Base-by-base conservation (phyloP, 768 basidiomycete species). In the Boletus reticulatus region DNA sequence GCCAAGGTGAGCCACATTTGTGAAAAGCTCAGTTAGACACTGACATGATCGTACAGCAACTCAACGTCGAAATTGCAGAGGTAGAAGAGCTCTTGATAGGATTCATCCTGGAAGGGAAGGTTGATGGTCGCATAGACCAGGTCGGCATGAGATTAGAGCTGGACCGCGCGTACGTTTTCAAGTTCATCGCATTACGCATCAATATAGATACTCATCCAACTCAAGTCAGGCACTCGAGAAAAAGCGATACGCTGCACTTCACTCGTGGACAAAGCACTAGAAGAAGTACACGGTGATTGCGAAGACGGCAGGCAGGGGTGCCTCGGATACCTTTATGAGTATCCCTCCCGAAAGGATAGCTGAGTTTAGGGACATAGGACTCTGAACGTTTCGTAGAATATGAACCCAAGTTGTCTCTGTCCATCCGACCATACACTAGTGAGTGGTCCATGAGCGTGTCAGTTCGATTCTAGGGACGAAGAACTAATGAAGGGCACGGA, bases 121-220 rank as follows among this genome's bases (percentile, higher is more conserved):
- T 99, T 12, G 92, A 96, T 62, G 97, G 97, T 12, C 83, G 87
- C 60, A 98, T 99, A 66, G 96, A 99, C 73, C 97, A 99, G 74
- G 94, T 97, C 38, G 85, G 90, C 37, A 94, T 94, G 81, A 79
- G 92, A 51, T 78, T 99, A 16, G 93, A 98, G 65, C 78, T 99
- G 38, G 94, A 96, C 63, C 78, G 85, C 68, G 87, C 93, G 91
- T 92, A 65, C 14, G 78, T 24, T 37, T 45, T 41, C 49, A 17
- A 29, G 7, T 29, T 29, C 5, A 19, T 19, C 8, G 38, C 14
- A 14, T 32, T 7, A 39, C 6, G 10, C 14, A 19, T 20, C 13
- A 12, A 11, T 14, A 24, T n/a, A 38, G n/a, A 41, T 46, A 16
- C 37, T 62, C 34, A 68, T 46, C 4, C n/a, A 13, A n/a, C 6